Evolutionary conservation across 257 asterid species (phyloP).

Genomic region (Agastache rugosa): DNA sequence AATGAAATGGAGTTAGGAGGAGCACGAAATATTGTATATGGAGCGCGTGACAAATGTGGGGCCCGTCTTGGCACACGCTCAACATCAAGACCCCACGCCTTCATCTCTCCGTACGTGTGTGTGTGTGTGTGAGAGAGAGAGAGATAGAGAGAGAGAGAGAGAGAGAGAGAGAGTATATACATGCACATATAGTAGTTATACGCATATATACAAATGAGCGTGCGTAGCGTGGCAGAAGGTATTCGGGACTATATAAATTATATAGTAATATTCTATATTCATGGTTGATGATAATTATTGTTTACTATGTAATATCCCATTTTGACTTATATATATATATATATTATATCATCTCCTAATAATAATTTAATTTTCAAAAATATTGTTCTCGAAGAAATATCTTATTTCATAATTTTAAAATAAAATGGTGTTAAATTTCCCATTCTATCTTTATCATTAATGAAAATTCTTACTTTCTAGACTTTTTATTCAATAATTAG

Average conservation of each 20-base stretch:
- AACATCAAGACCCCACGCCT: conserved; percentile 41
- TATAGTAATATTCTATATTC: background rate
- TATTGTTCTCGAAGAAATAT: too few relatives aligned
- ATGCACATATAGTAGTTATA: background rate
- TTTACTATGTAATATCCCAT: too few relatives aligned
- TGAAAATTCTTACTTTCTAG: too few relatives aligned
- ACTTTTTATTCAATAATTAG: too few relatives aligned
- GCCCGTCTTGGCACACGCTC: conserved; percentile 62
- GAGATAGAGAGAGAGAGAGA: background rate
- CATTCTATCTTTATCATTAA: too few relatives aligned
- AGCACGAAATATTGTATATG: conserved; percentile 29
- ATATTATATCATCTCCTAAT: too few relatives aligned
- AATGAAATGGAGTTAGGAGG: too few relatives aligned
- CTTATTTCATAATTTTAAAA: too few relatives aligned
- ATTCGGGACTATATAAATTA: background rate
- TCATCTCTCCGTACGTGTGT: background rate
- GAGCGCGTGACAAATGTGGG: conserved; percentile 60
- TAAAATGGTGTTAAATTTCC: too few relatives aligned
- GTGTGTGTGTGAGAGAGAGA: background rate
- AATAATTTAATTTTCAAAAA: too few relatives aligned
- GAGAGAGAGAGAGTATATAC: too few relatives aligned
- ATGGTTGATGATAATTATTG: background rate
- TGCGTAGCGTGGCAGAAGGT: conserved; percentile 7
- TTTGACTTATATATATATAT: too few relatives aligned
- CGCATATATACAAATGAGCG: background rate